These are phyloP conservation scores for Populus hybrid DNA, from an alignment of 441 rosid genomes.

Conservation along the genomic window DNA sequence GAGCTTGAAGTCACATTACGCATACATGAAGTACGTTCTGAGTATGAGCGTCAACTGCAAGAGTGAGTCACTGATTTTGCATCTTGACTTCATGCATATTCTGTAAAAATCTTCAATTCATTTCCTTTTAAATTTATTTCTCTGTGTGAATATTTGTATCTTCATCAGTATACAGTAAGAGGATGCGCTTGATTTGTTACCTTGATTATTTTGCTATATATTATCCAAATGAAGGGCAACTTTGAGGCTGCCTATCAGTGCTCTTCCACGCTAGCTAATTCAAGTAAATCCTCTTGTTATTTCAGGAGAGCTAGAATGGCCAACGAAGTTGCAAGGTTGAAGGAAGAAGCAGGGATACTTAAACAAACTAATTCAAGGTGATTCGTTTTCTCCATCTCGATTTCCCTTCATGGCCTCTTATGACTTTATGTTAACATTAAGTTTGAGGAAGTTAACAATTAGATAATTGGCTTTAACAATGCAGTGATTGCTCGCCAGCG, in stretches of 20 bases:
- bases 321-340: constrained; percentile 73
- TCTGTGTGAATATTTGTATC: not conserved
- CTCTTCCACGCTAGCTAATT: not conserved
- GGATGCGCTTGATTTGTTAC: not conserved
- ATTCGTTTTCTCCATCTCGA: constrained; percentile 10
- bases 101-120: not conserved
- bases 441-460: not conserved
- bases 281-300: constrained; percentile 14
- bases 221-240: not conserved
- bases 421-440: not conserved
- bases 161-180: not conserved
- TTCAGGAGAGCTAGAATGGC: constrained; percentile 92
- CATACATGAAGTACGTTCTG: constrained; percentile 92
- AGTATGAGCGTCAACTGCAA: constrained; percentile 89
- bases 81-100: not conserved
- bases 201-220: not conserved
- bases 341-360: constrained; percentile 68
- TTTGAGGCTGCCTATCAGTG: not conserved
- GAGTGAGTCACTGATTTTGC: constrained; percentile 55
- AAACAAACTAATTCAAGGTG: constrained; percentile 65
- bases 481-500: constrained; percentile 54
- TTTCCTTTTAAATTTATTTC: not conserved
- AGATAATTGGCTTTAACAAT: constrained; percentile 19
- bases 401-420: not conserved
- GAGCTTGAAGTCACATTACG: constrained; percentile 93